These are phyloP conservation scores for Poteriospumella lacustris DNA, from an alignment of 108 stramenopile genomes.

Conservation along the genomic window DNA sequence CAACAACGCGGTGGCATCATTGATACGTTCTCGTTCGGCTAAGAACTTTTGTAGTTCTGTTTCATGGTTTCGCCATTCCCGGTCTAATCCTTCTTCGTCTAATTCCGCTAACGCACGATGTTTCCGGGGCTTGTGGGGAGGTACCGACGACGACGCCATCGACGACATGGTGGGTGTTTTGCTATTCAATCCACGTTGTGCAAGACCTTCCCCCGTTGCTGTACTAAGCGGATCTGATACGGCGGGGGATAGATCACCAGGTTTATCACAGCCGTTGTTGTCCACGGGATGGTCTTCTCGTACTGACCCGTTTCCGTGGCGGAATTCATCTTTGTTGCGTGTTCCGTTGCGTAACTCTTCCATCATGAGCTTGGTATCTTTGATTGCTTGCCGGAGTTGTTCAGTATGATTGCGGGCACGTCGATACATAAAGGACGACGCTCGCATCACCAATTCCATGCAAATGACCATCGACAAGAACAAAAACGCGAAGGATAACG, in stretches of 20 bases:
- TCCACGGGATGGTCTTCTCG: too few species aligned
- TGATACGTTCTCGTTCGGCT: neutral
- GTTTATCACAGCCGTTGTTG: too few species aligned
- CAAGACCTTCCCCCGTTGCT: neutral
- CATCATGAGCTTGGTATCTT: neutral
- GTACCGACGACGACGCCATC: too few species aligned
- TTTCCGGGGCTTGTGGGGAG: neutral
- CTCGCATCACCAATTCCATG: constrained; percentile 3
- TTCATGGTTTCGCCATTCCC: neutral
- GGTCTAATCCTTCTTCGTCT: neutral
- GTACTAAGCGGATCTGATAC: too few species aligned
- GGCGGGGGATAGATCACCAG: too few species aligned
- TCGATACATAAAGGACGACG: constrained; percentile 13
- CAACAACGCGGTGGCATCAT: neutral
- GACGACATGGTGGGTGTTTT: too few species aligned
- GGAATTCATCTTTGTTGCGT: neutral
- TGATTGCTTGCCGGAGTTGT: neutral
- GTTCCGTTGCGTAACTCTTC: too few species aligned
- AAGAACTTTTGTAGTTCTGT: neutral
- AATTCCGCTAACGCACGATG: neutral
- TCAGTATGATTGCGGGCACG: neutral
- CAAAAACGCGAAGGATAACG: constrained; percentile 1
- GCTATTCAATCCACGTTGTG: too few species aligned
- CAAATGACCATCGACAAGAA: constrained; percentile 13
- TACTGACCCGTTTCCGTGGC: too few species aligned